Evolutionary conservation across 495 filamentous ascomycete species (phyloP).

Genomic region (Amniculicola lignicola): DNA sequence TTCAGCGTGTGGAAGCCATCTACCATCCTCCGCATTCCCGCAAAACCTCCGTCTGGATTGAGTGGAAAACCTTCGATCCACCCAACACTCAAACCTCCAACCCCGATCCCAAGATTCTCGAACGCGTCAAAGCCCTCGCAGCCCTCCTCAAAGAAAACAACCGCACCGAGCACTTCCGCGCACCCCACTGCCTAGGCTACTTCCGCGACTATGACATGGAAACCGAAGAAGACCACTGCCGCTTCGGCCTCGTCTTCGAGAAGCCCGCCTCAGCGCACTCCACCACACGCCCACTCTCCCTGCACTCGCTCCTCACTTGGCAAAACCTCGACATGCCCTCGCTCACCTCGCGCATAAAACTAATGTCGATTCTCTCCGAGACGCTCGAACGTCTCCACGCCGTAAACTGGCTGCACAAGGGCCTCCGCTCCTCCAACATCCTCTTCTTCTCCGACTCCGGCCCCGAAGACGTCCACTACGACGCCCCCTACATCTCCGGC

Average conservation of each 20-base stretch:
- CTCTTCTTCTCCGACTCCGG: constrained; percentile 48
- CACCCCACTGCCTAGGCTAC: constrained; percentile 41
- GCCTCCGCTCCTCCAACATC: constrained; percentile 52
- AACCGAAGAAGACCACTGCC: constrained; percentile 32
- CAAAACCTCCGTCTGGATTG: constrained; percentile 33
- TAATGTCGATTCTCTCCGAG: constrained; percentile 29
- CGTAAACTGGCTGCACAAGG: constrained; percentile 59
- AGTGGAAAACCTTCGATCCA: constrained; percentile 36
- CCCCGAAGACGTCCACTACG: constrained; percentile 33
- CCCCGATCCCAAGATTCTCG: constrained; percentile 26
- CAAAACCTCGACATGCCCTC: constrained; percentile 21
- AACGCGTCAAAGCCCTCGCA: constrained; percentile 32
- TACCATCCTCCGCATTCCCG: constrained; percentile 19
- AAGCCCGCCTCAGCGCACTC: constrained; percentile 30
- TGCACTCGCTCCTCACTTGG: constrained; percentile 28
- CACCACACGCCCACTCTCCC: constrained; percentile 26
- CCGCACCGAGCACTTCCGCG: constrained; percentile 37
- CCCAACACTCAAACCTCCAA: constrained; percentile 11
- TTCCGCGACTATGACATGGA: constrained; percentile 34
- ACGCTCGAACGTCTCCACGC: constrained; percentile 46
- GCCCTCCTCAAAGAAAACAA: constrained; percentile 35
- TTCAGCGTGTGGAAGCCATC: constrained; percentile 30
- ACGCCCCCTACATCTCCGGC: constrained; percentile 48
- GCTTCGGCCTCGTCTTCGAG: constrained; percentile 42
- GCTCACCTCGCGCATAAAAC: constrained; percentile 31